Percentiles rank a stretch among this genome's conserved stretches.
Evolutionary conservation across 345 rosid species (phyloP).

Genomic region (Populus ilicifolia): DNA sequence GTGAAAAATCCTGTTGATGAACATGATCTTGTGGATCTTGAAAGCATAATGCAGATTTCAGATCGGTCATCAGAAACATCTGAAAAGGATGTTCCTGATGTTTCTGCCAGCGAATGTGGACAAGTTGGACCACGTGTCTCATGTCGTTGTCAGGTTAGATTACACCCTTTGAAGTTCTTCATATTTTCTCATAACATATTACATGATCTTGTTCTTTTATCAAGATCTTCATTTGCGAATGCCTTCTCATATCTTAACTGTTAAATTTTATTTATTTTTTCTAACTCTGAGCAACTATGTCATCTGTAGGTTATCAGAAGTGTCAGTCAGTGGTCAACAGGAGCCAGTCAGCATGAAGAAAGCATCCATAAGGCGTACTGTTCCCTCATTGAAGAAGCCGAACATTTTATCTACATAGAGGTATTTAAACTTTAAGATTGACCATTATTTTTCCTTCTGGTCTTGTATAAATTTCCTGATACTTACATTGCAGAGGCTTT

Average conservation of each 20-base stretch:
- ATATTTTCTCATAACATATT: background rate
- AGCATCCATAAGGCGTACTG: slow-evolving; percentile 86
- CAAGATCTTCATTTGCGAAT: background rate
- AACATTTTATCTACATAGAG: slow-evolving; percentile 90
- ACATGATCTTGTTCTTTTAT: background rate
- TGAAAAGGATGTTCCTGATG: slow-evolving; percentile 28
- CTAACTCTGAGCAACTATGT: background rate
- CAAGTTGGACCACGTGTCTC: slow-evolving; percentile 55
- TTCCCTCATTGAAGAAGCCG: slow-evolving; percentile 70
- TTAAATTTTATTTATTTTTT: background rate
- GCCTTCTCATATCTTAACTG: too few relatives aligned
- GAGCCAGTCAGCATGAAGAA: slow-evolving; percentile 79
- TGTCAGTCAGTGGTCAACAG: slow-evolving; percentile 91
- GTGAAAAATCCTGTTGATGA: slow-evolving; percentile 18
- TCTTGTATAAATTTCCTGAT: background rate
- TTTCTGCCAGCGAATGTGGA: slow-evolving; percentile 24
- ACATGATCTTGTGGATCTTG: slow-evolving; percentile 25
- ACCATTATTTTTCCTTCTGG: background rate
- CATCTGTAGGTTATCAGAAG: slow-evolving; percentile 65
- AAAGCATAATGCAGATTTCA: slow-evolving; percentile 25
- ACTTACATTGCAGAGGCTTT: background rate
- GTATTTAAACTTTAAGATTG: slow-evolving; percentile 27
- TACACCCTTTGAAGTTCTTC: background rate
- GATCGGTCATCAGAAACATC: slow-evolving; percentile 42
- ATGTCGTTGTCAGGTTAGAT: slow-evolving; percentile 71